Evolutionary conservation across 768 basidiomycete species (phyloP).

Genomic region (Lyophyllum atratum): DNA sequence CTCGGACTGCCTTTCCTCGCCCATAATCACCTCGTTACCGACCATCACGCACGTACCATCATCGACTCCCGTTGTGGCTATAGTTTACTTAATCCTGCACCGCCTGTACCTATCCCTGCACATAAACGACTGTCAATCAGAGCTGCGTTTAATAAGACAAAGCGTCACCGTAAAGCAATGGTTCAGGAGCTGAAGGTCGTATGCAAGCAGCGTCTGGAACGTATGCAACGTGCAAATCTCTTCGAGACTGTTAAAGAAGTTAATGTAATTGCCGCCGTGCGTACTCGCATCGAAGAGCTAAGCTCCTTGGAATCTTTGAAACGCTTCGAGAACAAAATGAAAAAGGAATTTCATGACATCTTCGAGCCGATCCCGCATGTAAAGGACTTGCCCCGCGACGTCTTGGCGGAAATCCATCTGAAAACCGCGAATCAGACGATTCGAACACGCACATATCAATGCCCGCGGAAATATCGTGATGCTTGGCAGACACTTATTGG

Average conservation of each 20-base stretch:
- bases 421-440: constrained; percentile 30
- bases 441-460: constrained; percentile 26
- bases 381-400: constrained; percentile 21
- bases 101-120: background rate
- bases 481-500: constrained; percentile 34
- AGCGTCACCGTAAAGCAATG: background rate
- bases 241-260: background rate
- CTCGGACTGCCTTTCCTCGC: constrained; percentile 2
- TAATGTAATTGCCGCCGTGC: background rate
- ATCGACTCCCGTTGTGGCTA: constrained; percentile 13
- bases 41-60: constrained; percentile 20
- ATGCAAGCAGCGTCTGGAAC: background rate
- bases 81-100: constrained; percentile 1
- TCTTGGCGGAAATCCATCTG: constrained; percentile 22
- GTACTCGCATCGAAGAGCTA: background rate
- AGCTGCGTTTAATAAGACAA: background rate
- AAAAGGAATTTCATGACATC: constrained; percentile 16
- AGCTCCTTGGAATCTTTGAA: background rate
- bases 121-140: background rate
- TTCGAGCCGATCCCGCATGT: constrained; percentile 32
- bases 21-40: constrained; percentile 22
- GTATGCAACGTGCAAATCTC: background rate
- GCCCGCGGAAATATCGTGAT: constrained; percentile 31
- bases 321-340: constrained; percentile 1
- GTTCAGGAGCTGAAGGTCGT: background rate